Evolutionary conservation across 2,329 filamentous ascomycete genomes (phyloP).

Genomic region (Zymoseptoria ardabiliae): DNA sequence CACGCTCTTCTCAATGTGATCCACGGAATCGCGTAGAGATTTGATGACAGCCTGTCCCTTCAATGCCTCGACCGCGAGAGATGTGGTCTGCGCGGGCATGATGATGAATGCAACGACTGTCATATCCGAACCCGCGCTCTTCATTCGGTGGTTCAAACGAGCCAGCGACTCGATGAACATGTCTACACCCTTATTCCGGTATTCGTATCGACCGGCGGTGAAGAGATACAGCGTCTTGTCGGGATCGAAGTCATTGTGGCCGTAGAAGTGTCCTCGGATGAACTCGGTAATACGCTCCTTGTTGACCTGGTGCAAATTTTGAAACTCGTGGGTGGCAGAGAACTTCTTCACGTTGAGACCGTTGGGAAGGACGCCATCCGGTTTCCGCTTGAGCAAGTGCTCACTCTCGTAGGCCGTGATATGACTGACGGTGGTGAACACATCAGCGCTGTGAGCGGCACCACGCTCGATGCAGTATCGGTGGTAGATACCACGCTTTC

Average conservation of each 20-base stretch:
- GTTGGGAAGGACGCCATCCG: conserved; percentile 91
- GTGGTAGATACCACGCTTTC: conserved; percentile 97
- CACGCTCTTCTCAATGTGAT: conserved; percentile 86
- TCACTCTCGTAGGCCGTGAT: conserved; percentile 98
- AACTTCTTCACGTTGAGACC: conserved; percentile 98
- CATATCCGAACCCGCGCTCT: conserved; percentile 74
- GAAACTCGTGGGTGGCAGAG: conserved; percentile 96
- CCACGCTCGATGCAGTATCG: conserved; percentile 96
- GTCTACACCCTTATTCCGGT: conserved; percentile 96
- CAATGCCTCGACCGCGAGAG: conserved; percentile 87
- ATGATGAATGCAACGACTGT: conserved; percentile 98
- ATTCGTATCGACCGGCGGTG: conserved; percentile 94
- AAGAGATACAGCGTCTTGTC: conserved; percentile 98
- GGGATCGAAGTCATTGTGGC: conserved; percentile 92
- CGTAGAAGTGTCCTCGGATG: conserved; percentile 95
- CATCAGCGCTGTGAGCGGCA: conserved; percentile 83
- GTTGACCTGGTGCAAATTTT: conserved; percentile 91
- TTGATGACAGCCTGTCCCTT: conserved; percentile 98
- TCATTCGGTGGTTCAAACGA: conserved; percentile 87
- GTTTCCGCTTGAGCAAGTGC: conserved; percentile 93
- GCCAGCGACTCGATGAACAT: conserved; percentile 99
- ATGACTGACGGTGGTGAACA: conserved; percentile 97
- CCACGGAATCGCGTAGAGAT: conserved; percentile 84
- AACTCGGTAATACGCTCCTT: conserved; percentile 99
- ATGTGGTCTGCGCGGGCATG: conserved; percentile 94